Evolutionary conservation across 805 yeast species (phyloP).

Genomic region (Candida maesae): DNA sequence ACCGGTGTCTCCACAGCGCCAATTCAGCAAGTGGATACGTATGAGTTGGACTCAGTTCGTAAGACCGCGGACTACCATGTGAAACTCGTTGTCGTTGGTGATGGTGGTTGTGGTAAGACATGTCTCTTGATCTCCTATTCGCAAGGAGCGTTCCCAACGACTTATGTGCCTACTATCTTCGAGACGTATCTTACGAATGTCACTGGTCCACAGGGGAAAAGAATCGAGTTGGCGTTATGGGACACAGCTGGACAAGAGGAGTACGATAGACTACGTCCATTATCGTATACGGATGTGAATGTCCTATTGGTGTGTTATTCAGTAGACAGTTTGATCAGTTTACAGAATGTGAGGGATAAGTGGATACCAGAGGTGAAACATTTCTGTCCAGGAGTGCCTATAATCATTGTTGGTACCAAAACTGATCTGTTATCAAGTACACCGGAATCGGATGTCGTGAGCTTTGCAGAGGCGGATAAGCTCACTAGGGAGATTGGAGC

Average conservation of each 20-base stretch:
- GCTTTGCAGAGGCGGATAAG: conserved; percentile 29
- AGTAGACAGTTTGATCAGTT: conserved; percentile 55
- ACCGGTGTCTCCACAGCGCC: background rate
- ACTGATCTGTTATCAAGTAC: conserved; percentile 47
- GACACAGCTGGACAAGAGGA: conserved; percentile 92
- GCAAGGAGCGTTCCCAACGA: conserved; percentile 64
- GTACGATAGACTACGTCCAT: conserved; percentile 73
- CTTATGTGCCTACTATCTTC: conserved; percentile 79
- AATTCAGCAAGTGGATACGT: conserved; percentile 22
- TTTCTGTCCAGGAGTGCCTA: conserved; percentile 78
- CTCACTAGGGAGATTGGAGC: conserved; percentile 64
- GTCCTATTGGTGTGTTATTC: conserved; percentile 73
- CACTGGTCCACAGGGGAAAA: conserved; percentile 41
- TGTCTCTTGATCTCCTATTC: conserved; percentile 64
- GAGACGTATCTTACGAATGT: conserved; percentile 70
- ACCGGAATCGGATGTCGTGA: conserved; percentile 37
- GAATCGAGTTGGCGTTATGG: conserved; percentile 74
- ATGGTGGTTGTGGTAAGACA: conserved; percentile 90
- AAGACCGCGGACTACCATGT: conserved; percentile 35
- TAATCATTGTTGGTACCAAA: conserved; percentile 79
- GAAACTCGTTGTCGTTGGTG: conserved; percentile 82
- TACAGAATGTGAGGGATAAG: conserved; percentile 69
- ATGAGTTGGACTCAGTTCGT: conserved; percentile 25
- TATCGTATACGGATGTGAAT: conserved; percentile 77
- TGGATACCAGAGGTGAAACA: conserved; percentile 89